phyloP scores from a whole-genome alignment of 1,139 yeast species.

The Debaryomycetaceae sp. region DNA sequence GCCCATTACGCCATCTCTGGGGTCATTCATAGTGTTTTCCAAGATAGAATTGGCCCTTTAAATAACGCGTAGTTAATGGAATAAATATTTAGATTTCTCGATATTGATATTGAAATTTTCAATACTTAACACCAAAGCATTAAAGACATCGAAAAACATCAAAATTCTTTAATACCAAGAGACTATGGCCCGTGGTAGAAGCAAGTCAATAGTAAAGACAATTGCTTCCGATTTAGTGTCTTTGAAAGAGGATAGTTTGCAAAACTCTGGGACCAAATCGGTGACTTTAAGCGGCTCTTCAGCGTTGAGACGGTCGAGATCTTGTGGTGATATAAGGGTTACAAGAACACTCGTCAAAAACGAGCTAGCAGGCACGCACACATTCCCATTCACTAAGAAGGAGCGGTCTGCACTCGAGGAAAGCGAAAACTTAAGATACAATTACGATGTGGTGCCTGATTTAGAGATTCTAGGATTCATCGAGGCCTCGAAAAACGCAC shows the following conservation, averaged over 20 bases:
- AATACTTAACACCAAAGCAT: neutral
- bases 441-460: slow-evolving; percentile 35
- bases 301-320: neutral
- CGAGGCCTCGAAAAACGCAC: slow-evolving; percentile 28
- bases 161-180: neutral
- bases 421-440: slow-evolving; percentile 29
- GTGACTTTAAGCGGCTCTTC: slow-evolving; percentile 18
- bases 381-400: slow-evolving; percentile 34
- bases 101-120: neutral
- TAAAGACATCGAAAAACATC: neutral
- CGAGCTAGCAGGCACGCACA: neutral
- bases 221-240: slow-evolving; percentile 40
- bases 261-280: slow-evolving; percentile 8
- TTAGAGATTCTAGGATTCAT: slow-evolving; percentile 28
- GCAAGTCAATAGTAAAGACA: slow-evolving; percentile 50
- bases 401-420: slow-evolving; percentile 36
- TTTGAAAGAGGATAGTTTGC: slow-evolving; percentile 19
- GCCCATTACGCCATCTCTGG: slow-evolving; percentile 13
- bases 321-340: neutral
- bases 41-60: neutral
- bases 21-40: slow-evolving; percentile 8
- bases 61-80: neutral
- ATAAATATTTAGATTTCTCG: neutral
- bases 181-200: slow-evolving; percentile 38
- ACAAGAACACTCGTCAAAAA: slow-evolving; percentile 5